Evolutionary conservation across 2,329 filamentous ascomycete genomes (phyloP).

Genomic region (Emydomyces testavorans): DNA sequence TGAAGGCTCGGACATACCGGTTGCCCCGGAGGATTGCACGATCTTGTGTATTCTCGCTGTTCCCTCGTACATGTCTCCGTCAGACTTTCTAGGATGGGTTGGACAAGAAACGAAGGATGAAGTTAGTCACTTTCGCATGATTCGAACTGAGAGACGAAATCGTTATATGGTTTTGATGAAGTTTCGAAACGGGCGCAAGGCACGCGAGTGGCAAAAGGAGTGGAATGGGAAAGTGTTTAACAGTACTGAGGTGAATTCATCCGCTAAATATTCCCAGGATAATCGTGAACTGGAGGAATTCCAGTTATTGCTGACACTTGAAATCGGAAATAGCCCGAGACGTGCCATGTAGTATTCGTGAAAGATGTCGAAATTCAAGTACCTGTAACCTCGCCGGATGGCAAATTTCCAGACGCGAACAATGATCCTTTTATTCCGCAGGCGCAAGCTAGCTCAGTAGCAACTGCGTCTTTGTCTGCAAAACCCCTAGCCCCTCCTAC

Average conservation of each 20-base stretch:
- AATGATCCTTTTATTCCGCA: slow-evolving; percentile 47
- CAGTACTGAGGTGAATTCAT: slow-evolving; percentile 61
- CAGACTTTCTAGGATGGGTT: slow-evolving; percentile 82
- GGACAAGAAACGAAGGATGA: slow-evolving; percentile 75
- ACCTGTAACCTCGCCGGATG: slow-evolving; percentile 29
- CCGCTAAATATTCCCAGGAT: slow-evolving; percentile 14
- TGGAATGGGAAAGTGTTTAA: slow-evolving; percentile 94
- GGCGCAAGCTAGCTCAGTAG: slow-evolving; percentile 26
- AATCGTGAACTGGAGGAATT: slow-evolving; percentile 3
- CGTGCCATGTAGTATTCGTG: slow-evolving; percentile 89
- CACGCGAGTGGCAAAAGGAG: slow-evolving; percentile 66
- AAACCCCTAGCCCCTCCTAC: slow-evolving; percentile 63
- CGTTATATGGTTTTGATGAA: slow-evolving; percentile 94
- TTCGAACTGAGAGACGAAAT: slow-evolving; percentile 78
- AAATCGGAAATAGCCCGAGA: slow-evolving; percentile 54
- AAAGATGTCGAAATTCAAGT: slow-evolving; percentile 67
- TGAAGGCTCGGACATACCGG: slow-evolving; percentile 15
- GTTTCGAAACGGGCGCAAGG: slow-evolving; percentile 64
- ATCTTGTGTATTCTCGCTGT: slow-evolving; percentile 90
- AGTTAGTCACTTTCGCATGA: slow-evolving; percentile 88
- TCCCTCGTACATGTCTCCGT: slow-evolving; percentile 82
- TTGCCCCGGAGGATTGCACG: slow-evolving; percentile 52
- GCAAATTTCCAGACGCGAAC: slow-evolving; percentile 49
- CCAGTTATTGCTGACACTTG: slow-evolving; percentile 11
- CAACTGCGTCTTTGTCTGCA: slow-evolving; percentile 40